Conservation (phyloP, 306 rosid species). For the Cucurbita moschata region DNA sequence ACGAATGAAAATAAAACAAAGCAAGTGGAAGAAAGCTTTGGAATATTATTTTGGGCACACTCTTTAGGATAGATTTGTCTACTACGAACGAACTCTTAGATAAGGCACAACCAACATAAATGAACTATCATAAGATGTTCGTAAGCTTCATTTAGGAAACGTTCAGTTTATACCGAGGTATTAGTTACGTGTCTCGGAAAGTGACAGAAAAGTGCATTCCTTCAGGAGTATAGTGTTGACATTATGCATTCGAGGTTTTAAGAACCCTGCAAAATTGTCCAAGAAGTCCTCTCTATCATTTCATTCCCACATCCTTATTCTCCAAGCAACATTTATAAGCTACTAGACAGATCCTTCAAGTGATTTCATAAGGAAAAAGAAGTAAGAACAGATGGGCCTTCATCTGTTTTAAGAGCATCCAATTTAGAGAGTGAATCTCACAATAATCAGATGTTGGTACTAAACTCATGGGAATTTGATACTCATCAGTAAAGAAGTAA, state of each 20-base stretch:
- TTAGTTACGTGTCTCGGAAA: neutral
- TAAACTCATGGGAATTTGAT: neutral
- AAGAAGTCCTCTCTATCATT: neutral
- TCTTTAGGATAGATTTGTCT: too few relatives aligned
- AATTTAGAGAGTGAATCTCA: neutral
- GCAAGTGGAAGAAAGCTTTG: too few relatives aligned
- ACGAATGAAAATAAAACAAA: neutral
- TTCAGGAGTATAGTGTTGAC: neutral
- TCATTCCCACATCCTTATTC: neutral
- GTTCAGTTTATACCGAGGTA: neutral
- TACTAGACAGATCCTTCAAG: neutral
- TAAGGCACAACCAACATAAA: neutral
- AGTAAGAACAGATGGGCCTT: neutral
- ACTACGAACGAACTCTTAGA: neutral
- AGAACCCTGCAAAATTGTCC: neutral
- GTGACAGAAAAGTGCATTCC: neutral
- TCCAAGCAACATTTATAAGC: neutral
- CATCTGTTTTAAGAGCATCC: neutral
- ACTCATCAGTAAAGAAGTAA: neutral
- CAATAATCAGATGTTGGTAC: neutral
- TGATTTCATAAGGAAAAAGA: neutral
- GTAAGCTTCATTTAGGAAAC: neutral
- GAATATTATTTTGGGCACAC: too few relatives aligned
- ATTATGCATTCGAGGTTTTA: neutral
- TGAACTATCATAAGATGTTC: neutral